phyloP scores from a whole-genome alignment of 2,329 filamentous ascomycete species.

The Camillea tinctor region DNA sequence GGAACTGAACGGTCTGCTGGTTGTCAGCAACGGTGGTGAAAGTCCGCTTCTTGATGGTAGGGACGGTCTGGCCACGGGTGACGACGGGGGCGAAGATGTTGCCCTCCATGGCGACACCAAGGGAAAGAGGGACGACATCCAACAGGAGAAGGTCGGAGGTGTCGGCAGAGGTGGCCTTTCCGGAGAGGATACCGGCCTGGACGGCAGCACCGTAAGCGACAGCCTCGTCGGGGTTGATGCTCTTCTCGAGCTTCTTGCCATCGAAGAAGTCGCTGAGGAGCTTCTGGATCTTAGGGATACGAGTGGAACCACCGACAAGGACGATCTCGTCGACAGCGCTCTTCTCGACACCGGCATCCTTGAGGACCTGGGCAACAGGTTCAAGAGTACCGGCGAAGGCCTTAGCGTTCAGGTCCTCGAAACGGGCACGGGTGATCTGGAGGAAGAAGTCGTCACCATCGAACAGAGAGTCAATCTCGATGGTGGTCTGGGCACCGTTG shows the following conservation, averaged over 20 bases:
- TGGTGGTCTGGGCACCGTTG: conserved; percentile 93
- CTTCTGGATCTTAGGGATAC: conserved; percentile 99
- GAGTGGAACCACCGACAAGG: conserved; percentile 96
- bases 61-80: conserved; percentile 72
- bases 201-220: conserved; percentile 98
- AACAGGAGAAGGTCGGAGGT: conserved; percentile 92
- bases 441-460: conserved; percentile 97
- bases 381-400: conserved; percentile 91
- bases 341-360: conserved; percentile 89
- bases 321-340: conserved; percentile 95
- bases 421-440: conserved; percentile 96
- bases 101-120: conserved; percentile 99
- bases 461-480: conserved; percentile 98
- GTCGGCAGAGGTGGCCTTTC: conserved; percentile 94
- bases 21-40: conserved; percentile 83
- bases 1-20: conserved; percentile 86
- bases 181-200: conserved; percentile 97
- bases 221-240: conserved; percentile 99
- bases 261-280: conserved; percentile 98
- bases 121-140: conserved; percentile 92
- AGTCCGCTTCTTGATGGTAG: conserved; percentile 75
- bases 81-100: conserved; percentile 98
- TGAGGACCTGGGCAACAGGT: conserved; percentile 93
- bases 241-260: conserved; percentile 99
- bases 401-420: conserved; percentile 97